Percentiles rank a stretch among this genome's conserved stretches.
These are phyloP conservation scores for Cryphonectria radicalis DNA, from an alignment of 2,329 filamentous ascomycete genomes.

Conservation along the genomic window DNA sequence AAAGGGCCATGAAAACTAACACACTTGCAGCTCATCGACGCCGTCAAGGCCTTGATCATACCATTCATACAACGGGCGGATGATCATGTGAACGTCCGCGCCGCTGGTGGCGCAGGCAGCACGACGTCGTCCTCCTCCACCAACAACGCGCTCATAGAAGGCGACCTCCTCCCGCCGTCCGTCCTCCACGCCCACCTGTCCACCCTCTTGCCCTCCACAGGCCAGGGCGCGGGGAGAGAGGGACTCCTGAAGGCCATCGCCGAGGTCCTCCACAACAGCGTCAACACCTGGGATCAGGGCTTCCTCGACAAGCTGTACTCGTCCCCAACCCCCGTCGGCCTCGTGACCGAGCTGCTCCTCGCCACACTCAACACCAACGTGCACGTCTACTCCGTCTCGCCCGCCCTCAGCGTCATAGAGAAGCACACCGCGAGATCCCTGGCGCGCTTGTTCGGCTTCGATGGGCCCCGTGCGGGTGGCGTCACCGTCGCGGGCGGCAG, in stretches of 20 bases:
- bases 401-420: conserved; percentile 84
- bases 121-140: conserved; percentile 34
- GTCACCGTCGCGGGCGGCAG: conserved; percentile 82
- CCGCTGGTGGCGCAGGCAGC: conserved; percentile 52
- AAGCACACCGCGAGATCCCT: conserved; percentile 77
- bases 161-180: conserved; percentile 61
- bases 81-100: conserved; percentile 58
- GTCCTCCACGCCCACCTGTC: conserved; percentile 59
- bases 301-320: conserved; percentile 96
- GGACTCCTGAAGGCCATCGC: conserved; percentile 74
- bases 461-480: conserved; percentile 71
- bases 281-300: conserved; percentile 98
- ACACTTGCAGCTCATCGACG: conserved; percentile 63
- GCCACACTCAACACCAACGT: conserved; percentile 91
- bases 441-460: conserved; percentile 77
- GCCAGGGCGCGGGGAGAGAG: conserved; percentile 65
- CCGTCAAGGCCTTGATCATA: conserved; percentile 69
- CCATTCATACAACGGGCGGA: conserved; percentile 75
- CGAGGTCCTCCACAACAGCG: conserved; percentile 78
- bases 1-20: neutral
- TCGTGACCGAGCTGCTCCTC: conserved; percentile 83
- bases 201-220: conserved; percentile 58
- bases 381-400: conserved; percentile 93
- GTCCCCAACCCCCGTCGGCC: conserved; percentile 84
- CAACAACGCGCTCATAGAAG: conserved; percentile 60